Base-by-base conservation (phyloP, 1,284 basidiomycete species). In the Phaffia rhodozyma region DNA sequence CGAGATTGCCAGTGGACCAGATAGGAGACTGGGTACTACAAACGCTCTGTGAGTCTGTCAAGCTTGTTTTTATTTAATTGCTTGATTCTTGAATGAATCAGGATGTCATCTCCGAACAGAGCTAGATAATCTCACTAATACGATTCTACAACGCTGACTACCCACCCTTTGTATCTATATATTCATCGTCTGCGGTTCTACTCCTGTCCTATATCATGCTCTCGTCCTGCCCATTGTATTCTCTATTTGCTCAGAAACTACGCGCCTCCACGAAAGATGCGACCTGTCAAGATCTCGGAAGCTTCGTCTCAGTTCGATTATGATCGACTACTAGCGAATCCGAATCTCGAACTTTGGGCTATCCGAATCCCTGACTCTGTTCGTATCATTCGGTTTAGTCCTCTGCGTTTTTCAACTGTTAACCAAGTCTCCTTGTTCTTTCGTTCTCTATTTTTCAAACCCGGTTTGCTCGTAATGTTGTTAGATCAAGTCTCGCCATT, bases 231-330 rank as follows among this genome's bases (percentile, higher is more conserved):
- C 3, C 58, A 50, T 27, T n/a, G 9, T 30, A 23, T 34, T 49
- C n/a, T 21, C 20, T 16, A 7, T 34, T 9, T 55, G 20, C 21
- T 5, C 27, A 62, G 61, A 47, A 38, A 56, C 23, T 62, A 62
- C 49, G 18, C 47, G 30, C 47, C 61, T 27, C 61, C 61, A 20
- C 27, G 32, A 18, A 55, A 55, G 54, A 62, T 62, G 61, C 13
- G 32, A 13, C 47, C 61, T n/a, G 25, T 62, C 25, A 62, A 54
- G n/a, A 51, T 62, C 30, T n/a, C 50, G 6, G 29, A 62, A 16
- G 53, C 61, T 18, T n/a, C 61, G 23, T 55, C 61, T n/a, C 53
- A 54, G 18, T 62, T 62, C 30, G 61, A 62, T 16, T 62, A 56
- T 47, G 61, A 62, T 50, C 52, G 48, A 4, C 55, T 62, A 5